Conservation (phyloP, 2,329 filamentous ascomycete genomes). For the Acarospora socialis region DNA sequence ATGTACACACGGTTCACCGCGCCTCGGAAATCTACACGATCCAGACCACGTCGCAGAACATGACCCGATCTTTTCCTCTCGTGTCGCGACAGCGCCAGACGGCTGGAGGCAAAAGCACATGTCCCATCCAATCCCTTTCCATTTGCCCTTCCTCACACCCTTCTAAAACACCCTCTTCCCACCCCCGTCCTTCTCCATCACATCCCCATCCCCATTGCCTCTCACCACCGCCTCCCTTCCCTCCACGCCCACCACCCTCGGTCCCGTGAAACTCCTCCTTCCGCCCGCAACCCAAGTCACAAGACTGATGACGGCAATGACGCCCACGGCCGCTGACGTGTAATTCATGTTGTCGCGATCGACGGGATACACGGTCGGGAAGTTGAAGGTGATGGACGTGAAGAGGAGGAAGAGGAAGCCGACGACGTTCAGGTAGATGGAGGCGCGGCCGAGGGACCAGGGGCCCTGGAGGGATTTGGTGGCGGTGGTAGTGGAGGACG, state of each 20-base stretch:
- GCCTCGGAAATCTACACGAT: too few relatives aligned
- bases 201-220: slow-evolving; percentile 1
- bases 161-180: background rate
- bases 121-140: background rate
- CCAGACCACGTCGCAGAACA: too few relatives aligned
- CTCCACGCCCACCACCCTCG: slow-evolving; percentile 14
- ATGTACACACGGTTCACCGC: too few relatives aligned
- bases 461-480: slow-evolving; percentile 29
- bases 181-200: slow-evolving; percentile 1
- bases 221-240: background rate
- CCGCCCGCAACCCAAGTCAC: slow-evolving; percentile 40
- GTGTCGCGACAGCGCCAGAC: too few relatives aligned
- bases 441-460: slow-evolving; percentile 32
- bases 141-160: background rate
- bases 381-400: slow-evolving; percentile 42
- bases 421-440: slow-evolving; percentile 32
- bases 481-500: slow-evolving; percentile 22
- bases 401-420: slow-evolving; percentile 40
- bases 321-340: slow-evolving; percentile 40
- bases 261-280: slow-evolving; percentile 36
- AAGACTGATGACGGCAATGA: slow-evolving; percentile 36
- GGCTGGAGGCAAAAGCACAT: too few relatives aligned
- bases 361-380: slow-evolving; percentile 38
- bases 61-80: too few relatives aligned
- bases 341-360: slow-evolving; percentile 44